Conservation (phyloP, 2,329 filamentous ascomycete species). For the Elsinoe ampelina region DNA sequence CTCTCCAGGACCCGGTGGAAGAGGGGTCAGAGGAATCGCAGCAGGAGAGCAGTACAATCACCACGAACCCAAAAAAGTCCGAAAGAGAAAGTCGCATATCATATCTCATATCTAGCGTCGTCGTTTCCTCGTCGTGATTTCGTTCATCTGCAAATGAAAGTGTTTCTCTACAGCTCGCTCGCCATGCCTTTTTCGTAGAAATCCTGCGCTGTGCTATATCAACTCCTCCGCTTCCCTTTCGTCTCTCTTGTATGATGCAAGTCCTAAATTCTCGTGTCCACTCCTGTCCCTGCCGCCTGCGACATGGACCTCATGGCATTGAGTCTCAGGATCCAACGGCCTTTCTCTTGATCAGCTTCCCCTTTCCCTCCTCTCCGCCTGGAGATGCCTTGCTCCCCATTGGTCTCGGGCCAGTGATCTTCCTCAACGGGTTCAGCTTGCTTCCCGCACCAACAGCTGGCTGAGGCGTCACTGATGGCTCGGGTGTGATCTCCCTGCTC, state of each 20-base stretch:
- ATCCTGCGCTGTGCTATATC: neutral
- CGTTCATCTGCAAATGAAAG: neutral
- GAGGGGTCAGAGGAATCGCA: neutral
- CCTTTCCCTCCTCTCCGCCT: neutral
- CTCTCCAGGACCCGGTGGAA: neutral
- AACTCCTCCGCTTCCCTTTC: neutral
- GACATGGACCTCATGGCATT: neutral
- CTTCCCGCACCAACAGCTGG: neutral
- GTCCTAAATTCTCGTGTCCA: too few relatives aligned
- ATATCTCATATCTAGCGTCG: slow-evolving; percentile 8
- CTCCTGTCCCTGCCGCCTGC: neutral
- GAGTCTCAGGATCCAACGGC: neutral
- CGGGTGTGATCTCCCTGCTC: slow-evolving; percentile 21
- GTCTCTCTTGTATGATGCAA: too few relatives aligned
- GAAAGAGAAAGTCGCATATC: slow-evolving; percentile 5
- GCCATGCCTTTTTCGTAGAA: too few relatives aligned
- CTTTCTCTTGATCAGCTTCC: slow-evolving; percentile 7
- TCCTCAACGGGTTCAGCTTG: slow-evolving; percentile 22
- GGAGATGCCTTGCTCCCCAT: slow-evolving; percentile 31
- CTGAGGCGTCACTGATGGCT: slow-evolving; percentile 17
- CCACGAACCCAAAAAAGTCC: neutral
- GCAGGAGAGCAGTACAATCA: neutral
- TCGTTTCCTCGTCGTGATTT: neutral
- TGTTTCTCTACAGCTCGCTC: neutral
- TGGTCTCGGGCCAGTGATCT: slow-evolving; percentile 41